phyloP scores from a whole-genome alignment of 129 eudicot genomes.

The Lactuca saligna region DNA sequence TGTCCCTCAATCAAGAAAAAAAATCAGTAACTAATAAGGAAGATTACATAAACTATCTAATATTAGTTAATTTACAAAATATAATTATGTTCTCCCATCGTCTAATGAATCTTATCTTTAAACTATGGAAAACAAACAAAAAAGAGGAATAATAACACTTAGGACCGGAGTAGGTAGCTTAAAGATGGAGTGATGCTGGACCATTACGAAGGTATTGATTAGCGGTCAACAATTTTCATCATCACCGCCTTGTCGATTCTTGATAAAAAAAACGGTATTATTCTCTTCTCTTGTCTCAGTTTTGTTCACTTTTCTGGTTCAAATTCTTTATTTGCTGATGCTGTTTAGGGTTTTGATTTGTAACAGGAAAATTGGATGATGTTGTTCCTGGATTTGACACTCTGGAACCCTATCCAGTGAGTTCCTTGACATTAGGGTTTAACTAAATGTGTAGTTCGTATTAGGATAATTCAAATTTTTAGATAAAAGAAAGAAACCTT shows the following conservation, averaged over 20 bases:
- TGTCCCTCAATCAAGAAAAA: too few relatives aligned
- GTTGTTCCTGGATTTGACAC: constrained; percentile 97
- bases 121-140: too few relatives aligned
- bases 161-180: too few relatives aligned
- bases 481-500: neutral
- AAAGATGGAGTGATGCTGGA: too few relatives aligned
- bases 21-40: too few relatives aligned
- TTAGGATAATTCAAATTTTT: neutral
- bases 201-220: too few relatives aligned
- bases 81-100: too few relatives aligned
- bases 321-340: neutral
- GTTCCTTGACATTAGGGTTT: constrained; percentile 20
- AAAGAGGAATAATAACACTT: too few relatives aligned
- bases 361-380: constrained; percentile 85
- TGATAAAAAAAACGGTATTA: constrained; percentile 55
- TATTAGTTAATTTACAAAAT: too few relatives aligned
- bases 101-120: too few relatives aligned
- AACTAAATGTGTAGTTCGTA: neutral
- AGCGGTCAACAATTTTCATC: constrained; percentile 36
- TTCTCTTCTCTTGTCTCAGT: neutral
- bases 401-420: constrained; percentile 77
- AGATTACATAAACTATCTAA: too few relatives aligned
- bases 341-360: constrained; percentile 8
- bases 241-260: constrained; percentile 82
- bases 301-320: neutral